Evolutionary conservation across 495 filamentous ascomycete species (phyloP), one percentile per base, ranked within the genome.

Genomic region (Extremus antarcticus): DNA sequence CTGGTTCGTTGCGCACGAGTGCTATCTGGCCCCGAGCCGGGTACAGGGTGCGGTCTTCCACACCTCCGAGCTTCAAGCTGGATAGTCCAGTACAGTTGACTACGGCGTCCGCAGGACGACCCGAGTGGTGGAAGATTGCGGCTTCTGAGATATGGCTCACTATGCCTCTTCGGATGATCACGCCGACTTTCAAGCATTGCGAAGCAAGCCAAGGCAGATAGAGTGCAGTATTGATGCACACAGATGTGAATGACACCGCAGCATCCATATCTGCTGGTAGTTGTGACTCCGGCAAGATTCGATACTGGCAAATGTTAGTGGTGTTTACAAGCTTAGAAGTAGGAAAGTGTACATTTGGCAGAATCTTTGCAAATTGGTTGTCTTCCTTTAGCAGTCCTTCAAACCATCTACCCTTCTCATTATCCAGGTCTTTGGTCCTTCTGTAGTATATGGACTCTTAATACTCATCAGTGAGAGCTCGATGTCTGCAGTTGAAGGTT

Each of bases 1-100:
- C 78, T 0, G 87, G 78, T 54, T 85, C 81, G 65, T 97, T 97
- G 21, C 90, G 72, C 11, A 98, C 92, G 0, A 97, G 62, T 0
- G 96, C 86, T 22, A 87, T 84, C 70, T 98, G 92, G 8, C 91
- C 92, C 0, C 92, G 80, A 1, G 76, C 85, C 1, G 92, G 91
- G 49, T 81, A 74, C 32, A 97, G 78, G 3, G 75, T 80, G 46
- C 66, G 64, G 58, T 98, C 92, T 70, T 76, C 75, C 0, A 97
- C 91, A 17, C 92, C 92, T 21, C 89, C 90, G 0, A 98, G 77
- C 47, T 71, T 81, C 20, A 69, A 76, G 1, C 88, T 80, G 22
- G 81, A 73, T 15, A 98, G 69, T 0, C 94, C 92, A 0, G 91
- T 90, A 63, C 90, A 89, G 61, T 98, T 98, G 29, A 98, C 72